A percentile compares a stretch with the other conserved stretches of the same genome.
These are phyloP conservation scores for Termitomyces sp. DNA, from an alignment of 768 basidiomycete species.

Conservation along the genomic window DNA sequence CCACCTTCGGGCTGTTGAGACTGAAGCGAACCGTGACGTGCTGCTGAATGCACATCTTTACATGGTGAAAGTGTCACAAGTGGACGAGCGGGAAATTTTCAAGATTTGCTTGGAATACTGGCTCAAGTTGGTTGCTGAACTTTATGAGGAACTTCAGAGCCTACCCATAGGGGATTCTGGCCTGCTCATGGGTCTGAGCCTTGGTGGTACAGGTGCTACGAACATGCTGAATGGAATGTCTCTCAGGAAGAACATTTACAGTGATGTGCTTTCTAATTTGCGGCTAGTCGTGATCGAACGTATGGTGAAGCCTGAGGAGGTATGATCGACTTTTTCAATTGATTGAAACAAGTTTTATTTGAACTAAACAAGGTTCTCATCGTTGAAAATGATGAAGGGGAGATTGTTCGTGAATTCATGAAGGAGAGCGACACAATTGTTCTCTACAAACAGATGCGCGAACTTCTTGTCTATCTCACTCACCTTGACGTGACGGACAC, in stretches of 20 bases:
- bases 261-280: constrained; percentile 90
- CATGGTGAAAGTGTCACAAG: constrained; percentile 97
- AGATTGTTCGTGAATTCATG: constrained; percentile 99
- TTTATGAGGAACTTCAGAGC: constrained; percentile 96
- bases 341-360: background rate
- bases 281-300: constrained; percentile 94
- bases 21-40: constrained; percentile 83
- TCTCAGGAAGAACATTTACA: constrained; percentile 90
- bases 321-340: constrained; percentile 24
- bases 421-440: constrained; percentile 98
- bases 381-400: constrained; percentile 98
- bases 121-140: constrained; percentile 89
- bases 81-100: constrained; percentile 98
- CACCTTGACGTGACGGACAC: constrained; percentile 96
- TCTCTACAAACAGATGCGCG: constrained; percentile 97
- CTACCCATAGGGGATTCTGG: constrained; percentile 85
- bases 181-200: constrained; percentile 82
- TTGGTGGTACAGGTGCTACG: constrained; percentile 62
- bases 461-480: constrained; percentile 94
- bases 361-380: constrained; percentile 69
- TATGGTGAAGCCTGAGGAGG: constrained; percentile 99
- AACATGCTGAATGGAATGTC: constrained; percentile 74
- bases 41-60: constrained; percentile 95
- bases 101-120: constrained; percentile 99
- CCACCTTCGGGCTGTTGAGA: constrained; percentile 93